Evolutionary conservation across 176 grass and related monocot genomes (phyloP), one percentile per base, ranked within the genome.

Genomic region (Eragrostis curvula): DNA sequence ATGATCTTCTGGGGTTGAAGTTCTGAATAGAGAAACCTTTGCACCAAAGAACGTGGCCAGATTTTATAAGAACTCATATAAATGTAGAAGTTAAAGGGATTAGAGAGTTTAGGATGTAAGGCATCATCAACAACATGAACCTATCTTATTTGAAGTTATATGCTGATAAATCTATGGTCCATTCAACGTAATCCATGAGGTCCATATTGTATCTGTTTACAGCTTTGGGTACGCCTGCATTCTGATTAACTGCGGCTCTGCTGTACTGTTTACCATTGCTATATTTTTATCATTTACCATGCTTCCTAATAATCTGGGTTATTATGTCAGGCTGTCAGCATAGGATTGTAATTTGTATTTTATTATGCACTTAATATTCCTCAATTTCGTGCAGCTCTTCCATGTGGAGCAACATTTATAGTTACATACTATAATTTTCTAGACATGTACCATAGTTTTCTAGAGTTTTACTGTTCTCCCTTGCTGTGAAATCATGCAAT

Each of bases 21-120:
- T 41, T 51, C n/a, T 40, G 5, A 29, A 40, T 40, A 66, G 59
- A 66, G 29, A 50, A 42, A 74, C 12, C 17, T 84, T 77, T 84
- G 40, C 61, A 83, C 14, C 5, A 20, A 29, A 69, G 50, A 60
- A 43, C 49, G 13, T 43, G 9, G 32, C 0, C 5, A 42, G 1
- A 5, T 5, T 75, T 51, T 43, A 56, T 25, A 0, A 25, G 15
- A 59, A 59, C 25, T 8, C 73, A 27, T 76, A n/a, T 46, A 14
- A 71, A 30, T 7, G 28, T 82, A 47, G 53, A 61, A 82, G 11
- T 61, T 81, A 52, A 71, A 20, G 51, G 36, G 23, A 21, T 43
- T 61, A 48, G 5, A 45, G 5, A 45, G 1, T 10, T 45, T 45
- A 25, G 48, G n/a, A 73, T 15, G 48, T 36, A 62, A 16, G 25